Evolutionary conservation across 805 yeast genomes (phyloP), one percentile per base, ranked within the genome.

Genomic region (Blastobotrys mokoenaii): DNA sequence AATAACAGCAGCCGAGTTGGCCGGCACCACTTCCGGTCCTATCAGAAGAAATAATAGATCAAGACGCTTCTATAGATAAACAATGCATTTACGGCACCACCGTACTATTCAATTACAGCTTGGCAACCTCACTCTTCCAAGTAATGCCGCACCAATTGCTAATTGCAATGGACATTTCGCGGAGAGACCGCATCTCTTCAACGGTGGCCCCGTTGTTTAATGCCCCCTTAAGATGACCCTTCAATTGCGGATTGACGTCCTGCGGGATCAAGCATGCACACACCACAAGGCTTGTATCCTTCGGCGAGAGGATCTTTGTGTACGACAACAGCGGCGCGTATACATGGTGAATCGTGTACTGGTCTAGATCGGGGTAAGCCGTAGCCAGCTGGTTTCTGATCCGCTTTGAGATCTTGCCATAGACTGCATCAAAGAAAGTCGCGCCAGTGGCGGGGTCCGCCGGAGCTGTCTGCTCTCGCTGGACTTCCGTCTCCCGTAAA

Each of bases 171-270:
- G 83, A 79, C 65, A 88, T 56, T 11, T 66, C 67, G 42, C 94
- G 70, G 9, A 78, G 74, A 1, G 77, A 77, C 42, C 70, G 68
- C 27, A 87, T 68, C 47, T 82, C 83, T 43, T 80, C 84, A 25
- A 61, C 57, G 8, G 83, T 69, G 7, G 84, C 82, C 0, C 96
- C 96, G 25, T 79, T 74, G 56, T 86, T 87, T 41, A 80, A 50
- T 0, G 96, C 96, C 0, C 97, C 97, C 60, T 74, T 77, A 49
- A 89, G 70, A 60, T 89, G 97, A 0, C 97, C 97, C 63, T 86
- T 84, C 52, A 89, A 70, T 56, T 89, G 96, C 0, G 96, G 95
- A 53, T 84, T 86, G 9, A 89, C 96, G 62, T 89, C 95, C 59
- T 86, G 96, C 1, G 97, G 96, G 9, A 89, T 79, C 52, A 89